Evolutionary conservation across 805 yeast genomes (phyloP).

Genomic region (Kazachstania taianensis): DNA sequence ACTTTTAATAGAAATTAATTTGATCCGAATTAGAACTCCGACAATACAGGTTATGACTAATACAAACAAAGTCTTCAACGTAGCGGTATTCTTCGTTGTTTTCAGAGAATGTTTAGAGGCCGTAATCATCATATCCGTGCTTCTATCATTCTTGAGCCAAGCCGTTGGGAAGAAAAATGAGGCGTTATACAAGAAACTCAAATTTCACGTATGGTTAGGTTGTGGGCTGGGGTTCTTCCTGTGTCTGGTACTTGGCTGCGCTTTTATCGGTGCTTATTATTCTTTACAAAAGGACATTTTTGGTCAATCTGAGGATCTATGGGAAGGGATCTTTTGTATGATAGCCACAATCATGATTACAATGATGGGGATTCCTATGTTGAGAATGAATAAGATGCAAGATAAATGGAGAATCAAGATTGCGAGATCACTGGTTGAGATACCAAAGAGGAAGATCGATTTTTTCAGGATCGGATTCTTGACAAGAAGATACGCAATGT

Average conservation of each 20-base stretch:
- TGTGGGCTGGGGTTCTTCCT: constrained; percentile 59
- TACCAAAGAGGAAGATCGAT: constrained; percentile 40
- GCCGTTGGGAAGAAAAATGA: constrained; percentile 54
- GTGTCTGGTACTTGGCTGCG: constrained; percentile 82
- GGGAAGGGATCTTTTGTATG: constrained; percentile 94
- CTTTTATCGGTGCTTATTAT: constrained; percentile 90
- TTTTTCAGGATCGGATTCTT: constrained; percentile 45
- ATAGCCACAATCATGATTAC: constrained; percentile 86
- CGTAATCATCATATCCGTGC: constrained; percentile 78
- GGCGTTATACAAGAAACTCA: constrained; percentile 47
- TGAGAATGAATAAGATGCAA: constrained; percentile 91
- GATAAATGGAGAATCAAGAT: constrained; percentile 94
- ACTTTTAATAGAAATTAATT: no score
- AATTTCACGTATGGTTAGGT: constrained; percentile 85
- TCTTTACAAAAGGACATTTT: constrained; percentile 73
- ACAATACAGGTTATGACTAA: neutral
- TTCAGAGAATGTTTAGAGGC: constrained; percentile 94
- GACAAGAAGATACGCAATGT: constrained; percentile 74
- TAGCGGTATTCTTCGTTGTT: constrained; percentile 71
- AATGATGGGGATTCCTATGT: constrained; percentile 92
- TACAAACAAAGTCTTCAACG: constrained; percentile 34
- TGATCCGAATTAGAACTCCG: no score
- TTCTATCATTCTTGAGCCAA: constrained; percentile 84
- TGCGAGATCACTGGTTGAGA: constrained; percentile 67
- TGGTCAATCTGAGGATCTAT: constrained; percentile 78